Evolutionary conservation across 768 basidiomycete genomes (phyloP), one percentile per base, ranked within the genome.

Genomic region (Amanita phalloides): DNA sequence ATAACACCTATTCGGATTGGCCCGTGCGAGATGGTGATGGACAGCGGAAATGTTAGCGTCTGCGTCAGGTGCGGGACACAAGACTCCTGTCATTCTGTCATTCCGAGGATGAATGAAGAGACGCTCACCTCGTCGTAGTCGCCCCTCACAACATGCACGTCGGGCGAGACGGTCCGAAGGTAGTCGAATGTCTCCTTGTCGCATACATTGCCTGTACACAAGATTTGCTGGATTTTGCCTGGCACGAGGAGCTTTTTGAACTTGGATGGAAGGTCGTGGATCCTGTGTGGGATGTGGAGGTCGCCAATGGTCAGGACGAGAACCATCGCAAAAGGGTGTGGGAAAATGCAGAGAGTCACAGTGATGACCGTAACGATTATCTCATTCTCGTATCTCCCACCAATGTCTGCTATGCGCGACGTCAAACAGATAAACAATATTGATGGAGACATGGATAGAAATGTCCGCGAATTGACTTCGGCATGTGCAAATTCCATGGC

Each of bases 171-270:
- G 11, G 90, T 92, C 57, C 90, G 76, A 21, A 99, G 75, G 71
- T 96, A 98, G 59, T 97, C 96, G 67, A 88, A 93, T 6, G 96
- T 98, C 68, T 98, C 95, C 61, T 86, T 84, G 71, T 99, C 96
- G 66, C 91, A 94, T 21, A 97, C 86, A 64, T 98, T 98, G 44
- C 96, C 96, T 0, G 95, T 98, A 65, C 92, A 96, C 23, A 98
- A 74, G 54, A 98, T 96, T 66, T 98, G 95, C 56, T 94, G 90
- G 42, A 99, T 98, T 68, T 99, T 99, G 20, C 96, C 96, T 17
- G 89, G 89, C 4, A 90, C 84, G 48, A 99, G 75, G 1, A 98
- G 83, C 62, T 97, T 96, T 72, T 95, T 94, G 72, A 99, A 99
- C 70, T 97, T 97, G 11, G 82, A 73, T 0, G 96, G 94, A 7